A percentile compares a stretch with the other conserved stretches of the same genome.
Conservation (phyloP, 306 rosid genomes). For the Trichosanthes cucumerina region DNA sequence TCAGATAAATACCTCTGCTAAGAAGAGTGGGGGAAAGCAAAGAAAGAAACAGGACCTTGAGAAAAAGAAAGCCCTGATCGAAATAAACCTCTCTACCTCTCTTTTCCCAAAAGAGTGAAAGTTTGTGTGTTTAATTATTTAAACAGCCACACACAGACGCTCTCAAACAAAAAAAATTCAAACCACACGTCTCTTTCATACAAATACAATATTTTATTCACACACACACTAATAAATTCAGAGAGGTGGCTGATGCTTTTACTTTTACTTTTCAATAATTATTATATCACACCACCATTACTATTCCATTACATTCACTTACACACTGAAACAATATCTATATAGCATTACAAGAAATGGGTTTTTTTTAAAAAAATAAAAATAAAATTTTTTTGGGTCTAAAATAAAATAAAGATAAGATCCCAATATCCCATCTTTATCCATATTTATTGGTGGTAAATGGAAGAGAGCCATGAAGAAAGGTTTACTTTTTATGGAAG, state of each 20-base stretch:
- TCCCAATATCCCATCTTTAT: background rate
- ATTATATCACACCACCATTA: background rate
- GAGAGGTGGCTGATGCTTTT: background rate
- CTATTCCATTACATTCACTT: background rate
- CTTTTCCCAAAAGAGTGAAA: background rate
- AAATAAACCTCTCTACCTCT: background rate
- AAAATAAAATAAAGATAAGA: background rate
- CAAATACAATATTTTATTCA: no score
- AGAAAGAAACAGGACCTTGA: background rate
- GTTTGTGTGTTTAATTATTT: background rate
- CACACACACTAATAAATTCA: no score
- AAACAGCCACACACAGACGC: no score
- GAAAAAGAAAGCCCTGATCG: background rate
- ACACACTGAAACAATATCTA: background rate
- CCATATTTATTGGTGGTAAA: background rate
- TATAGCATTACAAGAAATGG: background rate
- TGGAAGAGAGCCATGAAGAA: background rate
- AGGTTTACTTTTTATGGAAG: background rate
- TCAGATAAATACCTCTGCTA: no score
- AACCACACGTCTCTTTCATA: background rate
- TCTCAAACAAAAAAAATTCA: no score
- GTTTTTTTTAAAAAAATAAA: no score
- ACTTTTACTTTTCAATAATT: background rate
- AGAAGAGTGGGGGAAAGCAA: no score
- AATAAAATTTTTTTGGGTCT: no score